These are phyloP conservation scores for Xerocomellus dryophilus DNA, from an alignment of 768 basidiomycete genomes.

Conservation along the genomic window DNA sequence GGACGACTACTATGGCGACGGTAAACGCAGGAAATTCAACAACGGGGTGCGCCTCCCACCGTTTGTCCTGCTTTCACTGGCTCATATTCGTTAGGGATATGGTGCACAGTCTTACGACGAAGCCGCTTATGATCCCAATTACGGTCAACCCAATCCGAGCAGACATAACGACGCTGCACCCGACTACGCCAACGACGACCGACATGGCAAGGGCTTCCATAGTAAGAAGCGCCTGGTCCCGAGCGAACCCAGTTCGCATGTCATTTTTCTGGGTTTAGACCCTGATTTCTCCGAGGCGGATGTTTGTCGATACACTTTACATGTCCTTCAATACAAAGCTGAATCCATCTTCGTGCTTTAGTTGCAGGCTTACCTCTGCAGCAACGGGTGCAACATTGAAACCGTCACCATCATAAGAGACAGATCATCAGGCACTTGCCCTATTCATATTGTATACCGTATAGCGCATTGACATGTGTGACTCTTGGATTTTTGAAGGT, in stretches of 20 bases:
- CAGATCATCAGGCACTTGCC: constrained; percentile 93
- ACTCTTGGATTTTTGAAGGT: constrained; percentile 75
- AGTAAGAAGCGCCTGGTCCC: constrained; percentile 76
- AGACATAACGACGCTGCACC: constrained; percentile 37
- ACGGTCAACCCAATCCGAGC: constrained; percentile 29
- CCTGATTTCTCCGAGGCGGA: constrained; percentile 90
- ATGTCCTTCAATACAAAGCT: constrained; percentile 36
- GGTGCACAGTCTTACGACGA: constrained; percentile 53
- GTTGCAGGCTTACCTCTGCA: constrained; percentile 77
- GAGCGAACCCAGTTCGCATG: constrained; percentile 86
- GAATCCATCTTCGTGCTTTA: constrained; percentile 41
- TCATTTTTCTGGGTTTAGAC: constrained; percentile 93
- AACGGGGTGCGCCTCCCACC: constrained; percentile 53
- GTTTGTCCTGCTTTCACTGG: neutral
- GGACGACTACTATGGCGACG: constrained; percentile 65
- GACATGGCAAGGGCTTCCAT: constrained; percentile 39
- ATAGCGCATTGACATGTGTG: constrained; percentile 72
- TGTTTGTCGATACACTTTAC: constrained; percentile 54
- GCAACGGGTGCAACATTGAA: constrained; percentile 72
- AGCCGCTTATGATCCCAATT: constrained; percentile 34
- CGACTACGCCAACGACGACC: constrained; percentile 53
- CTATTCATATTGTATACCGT: constrained; percentile 65
- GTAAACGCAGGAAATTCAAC: constrained; percentile 78
- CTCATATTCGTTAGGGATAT: constrained; percentile 43
- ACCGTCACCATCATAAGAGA: constrained; percentile 95